Evolutionary conservation across 2,329 filamentous ascomycete genomes (phyloP).

Genomic region (Scolecobasidium constrictum): DNA sequence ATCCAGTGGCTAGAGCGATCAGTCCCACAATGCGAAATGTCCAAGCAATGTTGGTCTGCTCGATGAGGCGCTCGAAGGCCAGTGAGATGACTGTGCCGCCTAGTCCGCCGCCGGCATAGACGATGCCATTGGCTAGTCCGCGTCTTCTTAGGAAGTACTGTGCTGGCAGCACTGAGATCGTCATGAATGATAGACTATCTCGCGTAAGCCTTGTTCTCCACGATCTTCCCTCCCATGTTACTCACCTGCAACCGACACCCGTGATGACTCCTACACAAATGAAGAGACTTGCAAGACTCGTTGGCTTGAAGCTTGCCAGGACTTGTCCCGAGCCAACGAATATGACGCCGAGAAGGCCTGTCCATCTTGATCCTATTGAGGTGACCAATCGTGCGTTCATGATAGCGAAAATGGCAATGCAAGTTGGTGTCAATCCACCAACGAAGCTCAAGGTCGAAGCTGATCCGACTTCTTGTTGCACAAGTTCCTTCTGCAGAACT

Average conservation of each 20-base stretch:
- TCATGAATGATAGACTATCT: conserved; percentile 30
- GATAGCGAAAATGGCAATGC: conserved; percentile 42
- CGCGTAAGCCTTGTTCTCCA: background rate
- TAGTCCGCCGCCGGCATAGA: conserved; percentile 44
- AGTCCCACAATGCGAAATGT: conserved; percentile 43
- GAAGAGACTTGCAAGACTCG: conserved; percentile 38
- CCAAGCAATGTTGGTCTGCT: conserved; percentile 37
- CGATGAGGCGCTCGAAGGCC: conserved; percentile 37
- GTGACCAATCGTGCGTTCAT: conserved; percentile 42
- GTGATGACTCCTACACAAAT: conserved; percentile 36
- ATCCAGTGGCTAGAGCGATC: conserved; percentile 40
- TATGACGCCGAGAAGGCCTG: conserved; percentile 38
- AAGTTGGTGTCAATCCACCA: conserved; percentile 40
- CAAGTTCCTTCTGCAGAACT: conserved; percentile 46
- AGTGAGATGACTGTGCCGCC: conserved; percentile 45
- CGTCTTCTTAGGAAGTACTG: conserved; percentile 43
- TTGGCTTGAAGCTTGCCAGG: conserved; percentile 34
- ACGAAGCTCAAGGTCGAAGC: conserved; percentile 48
- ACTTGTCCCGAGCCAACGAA: conserved; percentile 41
- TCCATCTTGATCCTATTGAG: conserved; percentile 36
- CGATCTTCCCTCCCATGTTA: background rate
- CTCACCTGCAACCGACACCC: conserved; percentile 27
- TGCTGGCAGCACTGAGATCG: conserved; percentile 37
- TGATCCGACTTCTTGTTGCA: conserved; percentile 35
- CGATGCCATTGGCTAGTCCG: conserved; percentile 45